These are phyloP conservation scores for Oryza meridionalis DNA, from an alignment of 176 grass and related monocot species.

Conservation along the genomic window DNA sequence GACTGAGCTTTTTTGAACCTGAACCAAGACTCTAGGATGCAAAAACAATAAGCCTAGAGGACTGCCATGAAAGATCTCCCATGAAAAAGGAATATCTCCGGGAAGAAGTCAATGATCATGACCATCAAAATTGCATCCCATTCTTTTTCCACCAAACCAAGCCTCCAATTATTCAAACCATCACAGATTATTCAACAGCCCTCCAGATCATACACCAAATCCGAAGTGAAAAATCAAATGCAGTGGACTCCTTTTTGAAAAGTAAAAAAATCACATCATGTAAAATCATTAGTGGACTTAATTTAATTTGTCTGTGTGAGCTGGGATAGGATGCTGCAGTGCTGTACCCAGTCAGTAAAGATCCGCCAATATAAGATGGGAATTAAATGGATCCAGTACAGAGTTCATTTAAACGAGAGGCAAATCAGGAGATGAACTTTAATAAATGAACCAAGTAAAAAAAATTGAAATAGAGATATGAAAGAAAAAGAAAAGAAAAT, in stretches of 20 bases:
- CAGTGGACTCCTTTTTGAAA: background rate
- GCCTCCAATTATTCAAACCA: conserved; percentile 26
- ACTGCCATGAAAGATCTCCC: background rate
- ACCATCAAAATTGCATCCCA: conserved; percentile 21
- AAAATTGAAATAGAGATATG: conserved; percentile 32
- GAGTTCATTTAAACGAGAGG: background rate
- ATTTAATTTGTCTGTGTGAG: background rate
- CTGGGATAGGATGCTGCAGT: background rate
- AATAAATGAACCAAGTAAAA: background rate
- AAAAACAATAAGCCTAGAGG: conserved; percentile 13
- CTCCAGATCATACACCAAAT: conserved; percentile 6
- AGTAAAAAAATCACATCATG: background rate
- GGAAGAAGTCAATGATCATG: conserved; percentile 50
- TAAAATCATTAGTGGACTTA: background rate
- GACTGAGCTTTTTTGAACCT: background rate
- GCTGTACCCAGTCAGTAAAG: conserved; percentile 6
- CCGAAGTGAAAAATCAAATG: background rate
- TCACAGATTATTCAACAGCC: conserved; percentile 25
- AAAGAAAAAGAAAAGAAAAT: background rate
- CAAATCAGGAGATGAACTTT: conserved; percentile 11
- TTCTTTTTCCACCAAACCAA: conserved; percentile 9
- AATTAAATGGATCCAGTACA: conserved; percentile 20
- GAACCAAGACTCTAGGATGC: background rate
- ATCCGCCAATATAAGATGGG: conserved; percentile 14
- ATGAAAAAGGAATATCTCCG: conserved; percentile 36